Percentiles rank a stretch among this genome's conserved stretches.
Evolutionary conservation across 1,284 basidiomycete genomes (phyloP).

Genomic region (Tilletia caries): DNA sequence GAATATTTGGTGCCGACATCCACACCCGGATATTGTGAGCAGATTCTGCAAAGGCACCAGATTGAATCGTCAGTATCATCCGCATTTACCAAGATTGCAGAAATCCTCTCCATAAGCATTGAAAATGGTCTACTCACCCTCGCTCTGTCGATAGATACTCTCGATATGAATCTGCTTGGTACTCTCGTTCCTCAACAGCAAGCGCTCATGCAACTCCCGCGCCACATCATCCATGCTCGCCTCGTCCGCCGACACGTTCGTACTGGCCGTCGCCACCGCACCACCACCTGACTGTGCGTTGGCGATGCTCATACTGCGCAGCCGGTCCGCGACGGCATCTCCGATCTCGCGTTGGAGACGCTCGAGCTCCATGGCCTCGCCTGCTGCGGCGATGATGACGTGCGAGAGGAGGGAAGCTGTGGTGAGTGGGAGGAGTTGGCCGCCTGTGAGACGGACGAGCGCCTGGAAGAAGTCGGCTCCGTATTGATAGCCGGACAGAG

Average conservation of each 20-base stretch:
- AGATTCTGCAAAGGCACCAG: slow-evolving; percentile 62
- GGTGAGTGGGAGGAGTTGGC: slow-evolving; percentile 87
- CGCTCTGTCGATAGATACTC: slow-evolving; percentile 68
- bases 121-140: slow-evolving; percentile 19
- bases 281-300: background rate
- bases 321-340: slow-evolving; percentile 83
- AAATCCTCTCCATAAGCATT: slow-evolving; percentile 63
- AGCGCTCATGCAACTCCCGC: slow-evolving; percentile 81
- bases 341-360: slow-evolving; percentile 89
- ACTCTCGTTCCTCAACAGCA: slow-evolving; percentile 87
- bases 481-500: slow-evolving; percentile 57
- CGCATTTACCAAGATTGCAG: background rate
- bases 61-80: slow-evolving; percentile 50
- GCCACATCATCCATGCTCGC: slow-evolving; percentile 84
- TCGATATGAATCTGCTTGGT: slow-evolving; percentile 95
- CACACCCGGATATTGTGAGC: slow-evolving; percentile 86
- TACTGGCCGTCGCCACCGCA: background rate
- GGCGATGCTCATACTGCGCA: slow-evolving; percentile 67
- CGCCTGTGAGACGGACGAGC: slow-evolving; percentile 58
- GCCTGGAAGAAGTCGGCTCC: slow-evolving; percentile 82
- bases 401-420: slow-evolving; percentile 94
- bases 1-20: slow-evolving; percentile 69
- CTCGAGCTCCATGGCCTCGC: slow-evolving; percentile 97
- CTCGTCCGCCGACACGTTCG: background rate
- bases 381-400: slow-evolving; percentile 91